Evolutionary conservation across 1,284 basidiomycete genomes (phyloP).

Genomic region (Ceratobasidium sp.): DNA sequence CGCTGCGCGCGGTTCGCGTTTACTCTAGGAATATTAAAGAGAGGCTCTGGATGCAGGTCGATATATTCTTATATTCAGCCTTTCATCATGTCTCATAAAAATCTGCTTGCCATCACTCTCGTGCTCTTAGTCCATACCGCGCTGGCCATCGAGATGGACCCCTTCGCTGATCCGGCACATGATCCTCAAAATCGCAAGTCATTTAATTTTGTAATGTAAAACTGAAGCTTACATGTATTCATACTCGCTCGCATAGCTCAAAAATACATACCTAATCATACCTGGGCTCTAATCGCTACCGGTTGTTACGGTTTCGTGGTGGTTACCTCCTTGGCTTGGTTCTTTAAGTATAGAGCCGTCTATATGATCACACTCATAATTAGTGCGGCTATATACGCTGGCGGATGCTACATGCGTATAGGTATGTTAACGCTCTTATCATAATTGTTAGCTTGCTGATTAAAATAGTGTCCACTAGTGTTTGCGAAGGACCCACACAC

Average conservation of each 20-base stretch:
- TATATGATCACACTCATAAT: constrained; percentile 76
- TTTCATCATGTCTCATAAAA: not conserved
- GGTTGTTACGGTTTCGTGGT: constrained; percentile 1
- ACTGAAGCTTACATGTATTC: not conserved
- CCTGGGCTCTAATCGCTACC: constrained; percentile 19
- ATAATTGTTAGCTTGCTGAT: not conserved
- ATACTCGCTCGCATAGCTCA: not conserved
- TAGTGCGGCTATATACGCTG: constrained; percentile 66
- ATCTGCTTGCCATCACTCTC: not conserved
- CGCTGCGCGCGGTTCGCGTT: constrained; percentile 13
- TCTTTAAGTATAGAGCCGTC: constrained; percentile 51
- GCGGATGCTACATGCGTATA: constrained; percentile 67
- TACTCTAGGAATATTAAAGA: not conserved
- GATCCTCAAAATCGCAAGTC: constrained; percentile 4
- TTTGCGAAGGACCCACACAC: constrained; percentile 51
- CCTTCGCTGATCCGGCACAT: constrained; percentile 12
- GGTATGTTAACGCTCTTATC: constrained; percentile 10
- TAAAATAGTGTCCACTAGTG: constrained; percentile 48
- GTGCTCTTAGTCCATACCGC: not conserved
- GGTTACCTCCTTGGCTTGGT: constrained; percentile 25
- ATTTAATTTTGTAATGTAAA: not conserved
- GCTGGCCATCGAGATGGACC: not conserved
- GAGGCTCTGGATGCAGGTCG: not conserved
- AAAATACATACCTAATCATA: constrained; percentile 22
- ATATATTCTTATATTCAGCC: not conserved